Conservation (phyloP, 495 filamentous ascomycete species). For the Aspergillus cavernicola region DNA sequence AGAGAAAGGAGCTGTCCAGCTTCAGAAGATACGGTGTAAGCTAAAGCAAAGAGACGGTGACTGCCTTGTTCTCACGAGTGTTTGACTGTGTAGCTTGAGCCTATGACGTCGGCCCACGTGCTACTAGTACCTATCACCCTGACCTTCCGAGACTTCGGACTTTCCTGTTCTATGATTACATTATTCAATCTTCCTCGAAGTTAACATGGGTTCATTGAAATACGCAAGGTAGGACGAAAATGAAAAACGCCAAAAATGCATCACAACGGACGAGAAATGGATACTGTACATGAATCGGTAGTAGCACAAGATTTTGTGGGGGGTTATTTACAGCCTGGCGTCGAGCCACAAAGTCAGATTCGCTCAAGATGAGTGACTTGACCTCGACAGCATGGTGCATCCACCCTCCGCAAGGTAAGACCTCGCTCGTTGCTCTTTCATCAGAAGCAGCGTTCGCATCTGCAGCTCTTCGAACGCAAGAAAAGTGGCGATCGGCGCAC, state of each 20-base stretch:
- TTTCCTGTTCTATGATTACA: too few relatives aligned
- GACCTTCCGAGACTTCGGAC: too few relatives aligned
- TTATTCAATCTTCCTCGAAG: too few relatives aligned
- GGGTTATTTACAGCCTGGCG: not conserved
- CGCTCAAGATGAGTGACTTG: not conserved
- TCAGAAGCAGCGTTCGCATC: conserved; percentile 24
- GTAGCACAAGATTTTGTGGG: not conserved
- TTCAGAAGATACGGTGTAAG: too few relatives aligned
- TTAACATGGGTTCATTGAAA: too few relatives aligned
- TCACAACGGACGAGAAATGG: not conserved
- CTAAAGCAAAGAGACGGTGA: not conserved
- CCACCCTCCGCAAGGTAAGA: conserved; percentile 8
- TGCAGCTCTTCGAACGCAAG: conserved; percentile 38
- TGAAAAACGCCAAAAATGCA: not conserved
- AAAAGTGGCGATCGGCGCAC: conserved; percentile 37
- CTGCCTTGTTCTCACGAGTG: not conserved
- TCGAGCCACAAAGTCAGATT: not conserved
- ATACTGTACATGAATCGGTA: not conserved
- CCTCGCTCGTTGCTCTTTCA: conserved; percentile 26
- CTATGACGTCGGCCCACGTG: conserved; percentile 46
- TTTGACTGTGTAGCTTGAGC: conserved; percentile 6
- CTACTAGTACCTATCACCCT: too few relatives aligned
- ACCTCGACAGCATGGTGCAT: not conserved
- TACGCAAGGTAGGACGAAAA: not conserved
- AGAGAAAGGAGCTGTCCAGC: too few relatives aligned